phyloP scores from a whole-genome alignment of 768 basidiomycete genomes.

The Naganishia antarctica region DNA sequence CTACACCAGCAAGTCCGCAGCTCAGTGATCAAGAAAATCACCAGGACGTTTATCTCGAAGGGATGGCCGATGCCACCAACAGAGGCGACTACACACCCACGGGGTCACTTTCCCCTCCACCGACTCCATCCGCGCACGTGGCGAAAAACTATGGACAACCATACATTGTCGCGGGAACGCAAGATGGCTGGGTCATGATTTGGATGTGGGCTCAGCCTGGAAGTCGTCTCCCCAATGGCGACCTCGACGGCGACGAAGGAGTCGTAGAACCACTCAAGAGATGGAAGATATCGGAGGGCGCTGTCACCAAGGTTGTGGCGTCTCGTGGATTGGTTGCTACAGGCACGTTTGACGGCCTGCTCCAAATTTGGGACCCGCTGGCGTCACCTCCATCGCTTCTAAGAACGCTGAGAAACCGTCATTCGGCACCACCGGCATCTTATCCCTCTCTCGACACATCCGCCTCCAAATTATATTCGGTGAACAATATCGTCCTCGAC shows the following conservation, averaged over 20 bases:
- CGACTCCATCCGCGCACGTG: background rate
- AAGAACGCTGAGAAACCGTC: constrained; percentile 22
- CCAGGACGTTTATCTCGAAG: background rate
- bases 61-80: too few relatives aligned
- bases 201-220: constrained; percentile 35
- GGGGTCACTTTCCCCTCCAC: background rate
- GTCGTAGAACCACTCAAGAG: constrained; percentile 28
- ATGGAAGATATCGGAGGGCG: constrained; percentile 34
- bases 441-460: constrained; percentile 27
- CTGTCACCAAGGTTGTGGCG: constrained; percentile 38
- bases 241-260: background rate
- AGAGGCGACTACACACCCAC: background rate
- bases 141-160: constrained; percentile 27
- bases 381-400: constrained; percentile 33
- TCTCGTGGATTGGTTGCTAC: constrained; percentile 38
- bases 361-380: constrained; percentile 43
- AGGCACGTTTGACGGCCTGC: constrained; percentile 37
- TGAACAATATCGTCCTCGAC: constrained; percentile 44
- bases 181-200: constrained; percentile 33
- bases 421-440: constrained; percentile 34
- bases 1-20: constrained; percentile 13
- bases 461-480: constrained; percentile 32
- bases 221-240: background rate
- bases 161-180: constrained; percentile 37
- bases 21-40: background rate